Conservation (phyloP, 768 basidiomycete species). For the Candolleomyces aberdarensis region DNA sequence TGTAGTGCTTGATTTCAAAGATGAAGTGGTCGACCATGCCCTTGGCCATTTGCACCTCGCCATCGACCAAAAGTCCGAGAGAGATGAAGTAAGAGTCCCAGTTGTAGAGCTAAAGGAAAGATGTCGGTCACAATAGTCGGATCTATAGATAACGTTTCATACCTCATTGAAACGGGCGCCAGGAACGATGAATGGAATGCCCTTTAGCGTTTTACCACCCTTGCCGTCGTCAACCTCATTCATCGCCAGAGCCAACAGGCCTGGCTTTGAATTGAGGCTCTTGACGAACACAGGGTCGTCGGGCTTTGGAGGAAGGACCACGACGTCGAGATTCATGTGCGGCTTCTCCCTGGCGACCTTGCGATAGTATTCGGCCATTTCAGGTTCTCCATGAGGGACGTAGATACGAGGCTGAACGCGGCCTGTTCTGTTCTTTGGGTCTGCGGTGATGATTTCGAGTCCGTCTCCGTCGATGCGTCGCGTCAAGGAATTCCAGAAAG, state of each 20-base stretch:
- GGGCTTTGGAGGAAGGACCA: conserved; percentile 81
- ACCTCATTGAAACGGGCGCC: conserved; percentile 95
- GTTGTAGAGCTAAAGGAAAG: conserved; percentile 68
- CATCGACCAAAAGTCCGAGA: conserved; percentile 92
- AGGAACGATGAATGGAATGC: conserved; percentile 96
- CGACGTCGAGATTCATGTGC: conserved; percentile 90
- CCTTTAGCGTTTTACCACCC: conserved; percentile 81
- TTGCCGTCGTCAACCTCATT: conserved; percentile 78
- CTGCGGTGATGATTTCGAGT: conserved; percentile 94
- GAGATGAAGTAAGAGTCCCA: conserved; percentile 97
- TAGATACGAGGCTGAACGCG: conserved; percentile 92
- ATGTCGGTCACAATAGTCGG: neutral
- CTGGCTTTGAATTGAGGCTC: conserved; percentile 91
- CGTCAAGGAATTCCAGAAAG: conserved; percentile 98
- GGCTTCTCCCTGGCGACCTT: conserved; percentile 89
- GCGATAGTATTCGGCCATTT: conserved; percentile 94
- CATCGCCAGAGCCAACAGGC: conserved; percentile 94
- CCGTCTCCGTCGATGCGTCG: conserved; percentile 97
- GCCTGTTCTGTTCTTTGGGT: conserved; percentile 95
- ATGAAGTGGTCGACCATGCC: conserved; percentile 99
- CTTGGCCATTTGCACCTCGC: conserved; percentile 90
- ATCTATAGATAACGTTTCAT: conserved; percentile 16
- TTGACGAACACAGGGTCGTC: conserved; percentile 90
- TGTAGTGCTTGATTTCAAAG: conserved; percentile 97
- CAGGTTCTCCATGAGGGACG: conserved; percentile 88